A percentile compares a stretch with the other conserved stretches of the same genome.
Evolutionary conservation across 2,329 filamentous ascomycete species (phyloP).

Genomic region (Zarea fungicola): DNA sequence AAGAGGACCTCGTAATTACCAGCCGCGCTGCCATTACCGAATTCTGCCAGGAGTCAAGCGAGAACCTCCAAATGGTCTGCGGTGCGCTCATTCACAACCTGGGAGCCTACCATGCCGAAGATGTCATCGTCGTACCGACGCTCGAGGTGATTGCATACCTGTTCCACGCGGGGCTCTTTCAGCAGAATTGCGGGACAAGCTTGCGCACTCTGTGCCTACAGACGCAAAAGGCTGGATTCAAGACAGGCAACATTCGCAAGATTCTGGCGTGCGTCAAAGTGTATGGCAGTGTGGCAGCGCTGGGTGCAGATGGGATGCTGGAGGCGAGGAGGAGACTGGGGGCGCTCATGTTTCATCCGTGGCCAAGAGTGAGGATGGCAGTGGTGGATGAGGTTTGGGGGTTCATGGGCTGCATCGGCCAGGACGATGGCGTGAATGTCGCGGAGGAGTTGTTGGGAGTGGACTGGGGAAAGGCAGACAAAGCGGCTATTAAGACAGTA

Average conservation of each 20-base stretch:
- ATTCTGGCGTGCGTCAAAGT: conserved; percentile 74
- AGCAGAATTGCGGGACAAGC: conserved; percentile 19
- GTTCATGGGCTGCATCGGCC: conserved; percentile 28
- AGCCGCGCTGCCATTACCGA: conserved; percentile 60
- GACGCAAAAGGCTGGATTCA: conserved; percentile 75
- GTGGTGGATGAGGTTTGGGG: conserved; percentile 59
- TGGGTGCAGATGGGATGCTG: conserved; percentile 32
- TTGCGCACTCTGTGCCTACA: conserved; percentile 59
- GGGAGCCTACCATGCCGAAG: conserved; percentile 48
- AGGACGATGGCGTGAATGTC: conserved; percentile 21
- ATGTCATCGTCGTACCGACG: conserved; percentile 68
- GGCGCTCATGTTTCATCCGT: conserved; percentile 73
- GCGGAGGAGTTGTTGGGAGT: conserved; percentile 41
- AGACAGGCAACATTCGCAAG: conserved; percentile 75
- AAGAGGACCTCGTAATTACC: conserved; percentile 67
- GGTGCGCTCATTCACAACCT: conserved; percentile 50
- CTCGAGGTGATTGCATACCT: conserved; percentile 76
- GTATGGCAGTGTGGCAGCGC: conserved; percentile 63
- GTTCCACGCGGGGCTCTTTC: conserved; percentile 55
- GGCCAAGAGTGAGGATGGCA: conserved; percentile 62
- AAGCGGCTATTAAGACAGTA: conserved; percentile 36
- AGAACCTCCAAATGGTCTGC: conserved; percentile 41
- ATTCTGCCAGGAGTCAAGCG: conserved; percentile 40
- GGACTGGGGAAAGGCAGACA: conserved; percentile 54
- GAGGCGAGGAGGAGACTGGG: conserved; percentile 63